Evolutionary conservation across 2,329 filamentous ascomycete species (phyloP).

Genomic region (Madurella fahalii): DNA sequence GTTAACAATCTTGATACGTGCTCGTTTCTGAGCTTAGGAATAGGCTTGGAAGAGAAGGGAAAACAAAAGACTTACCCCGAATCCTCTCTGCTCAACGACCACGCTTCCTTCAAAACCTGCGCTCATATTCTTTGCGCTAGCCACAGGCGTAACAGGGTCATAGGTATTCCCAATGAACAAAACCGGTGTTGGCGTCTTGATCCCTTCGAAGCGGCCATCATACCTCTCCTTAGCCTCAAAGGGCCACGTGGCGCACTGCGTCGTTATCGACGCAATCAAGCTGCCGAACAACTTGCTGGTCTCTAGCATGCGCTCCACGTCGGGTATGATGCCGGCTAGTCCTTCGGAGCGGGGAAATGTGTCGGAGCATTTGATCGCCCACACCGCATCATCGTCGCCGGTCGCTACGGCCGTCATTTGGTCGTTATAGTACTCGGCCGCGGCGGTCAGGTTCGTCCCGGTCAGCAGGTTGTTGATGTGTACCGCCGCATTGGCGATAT

Average conservation of each 20-base stretch:
- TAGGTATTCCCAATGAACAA: constrained; percentile 29
- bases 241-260: constrained; percentile 30
- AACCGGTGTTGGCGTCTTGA: constrained; percentile 27
- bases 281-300: constrained; percentile 23
- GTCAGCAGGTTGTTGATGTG: not conserved
- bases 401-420: not conserved
- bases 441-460: not conserved
- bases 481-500: not conserved
- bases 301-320: constrained; percentile 8
- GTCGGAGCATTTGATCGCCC: constrained; percentile 9
- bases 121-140: constrained; percentile 29
- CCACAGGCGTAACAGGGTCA: constrained; percentile 32
- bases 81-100: constrained; percentile 27
- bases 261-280: constrained; percentile 8
- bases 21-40: no score
- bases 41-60: not conserved
- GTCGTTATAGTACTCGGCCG: not conserved
- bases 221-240: constrained; percentile 28
- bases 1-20: not conserved
- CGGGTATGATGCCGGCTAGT: not conserved
- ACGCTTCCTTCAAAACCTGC: constrained; percentile 28
- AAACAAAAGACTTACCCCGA: constrained; percentile 18
- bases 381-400: constrained; percentile 11
- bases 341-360: not conserved
- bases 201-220: constrained; percentile 17